Percentiles rank a stretch among this genome's conserved stretches.
phyloP scores from a whole-genome alignment of 208 protist species.

The Strigomonas culicis region DNA sequence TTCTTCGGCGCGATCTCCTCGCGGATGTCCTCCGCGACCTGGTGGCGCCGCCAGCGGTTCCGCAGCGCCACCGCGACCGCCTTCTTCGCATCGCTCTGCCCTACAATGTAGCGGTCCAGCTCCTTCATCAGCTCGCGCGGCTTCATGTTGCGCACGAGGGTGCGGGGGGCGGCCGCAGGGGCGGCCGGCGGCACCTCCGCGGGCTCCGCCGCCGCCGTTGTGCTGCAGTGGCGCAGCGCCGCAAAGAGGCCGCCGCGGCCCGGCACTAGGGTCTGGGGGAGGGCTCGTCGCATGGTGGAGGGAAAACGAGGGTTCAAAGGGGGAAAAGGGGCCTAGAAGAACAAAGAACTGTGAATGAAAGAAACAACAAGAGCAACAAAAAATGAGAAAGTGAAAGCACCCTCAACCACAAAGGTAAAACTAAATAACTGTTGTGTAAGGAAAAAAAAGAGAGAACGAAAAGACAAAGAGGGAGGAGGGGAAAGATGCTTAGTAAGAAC shows the following conservation, averaged over 20 bases:
- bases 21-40: conserved; percentile 83
- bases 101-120: conserved; percentile 97
- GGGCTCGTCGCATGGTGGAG: background rate
- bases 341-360: conserved; percentile 7
- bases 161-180: conserved; percentile 29
- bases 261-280: background rate
- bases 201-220: conserved; percentile 45
- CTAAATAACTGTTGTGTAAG: background rate
- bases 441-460: conserved; percentile 9
- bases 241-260: background rate
- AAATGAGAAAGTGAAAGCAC: background rate
- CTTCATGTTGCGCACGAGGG: conserved; percentile 84
- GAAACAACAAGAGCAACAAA: background rate
- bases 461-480: background rate
- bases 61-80: conserved; percentile 96
- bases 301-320: background rate
- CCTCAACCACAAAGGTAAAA: background rate
- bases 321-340: background rate
- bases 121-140: conserved; percentile 92
- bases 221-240: conserved; percentile 7
- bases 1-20: conserved; percentile 95
- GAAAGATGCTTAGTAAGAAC: background rate
- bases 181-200: conserved; percentile 26
- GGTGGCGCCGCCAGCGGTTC: conserved; percentile 93
- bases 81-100: conserved; percentile 96